Conservation (phyloP, 2,329 filamentous ascomycete genomes). For the Paecilomyces niveus region DNA sequence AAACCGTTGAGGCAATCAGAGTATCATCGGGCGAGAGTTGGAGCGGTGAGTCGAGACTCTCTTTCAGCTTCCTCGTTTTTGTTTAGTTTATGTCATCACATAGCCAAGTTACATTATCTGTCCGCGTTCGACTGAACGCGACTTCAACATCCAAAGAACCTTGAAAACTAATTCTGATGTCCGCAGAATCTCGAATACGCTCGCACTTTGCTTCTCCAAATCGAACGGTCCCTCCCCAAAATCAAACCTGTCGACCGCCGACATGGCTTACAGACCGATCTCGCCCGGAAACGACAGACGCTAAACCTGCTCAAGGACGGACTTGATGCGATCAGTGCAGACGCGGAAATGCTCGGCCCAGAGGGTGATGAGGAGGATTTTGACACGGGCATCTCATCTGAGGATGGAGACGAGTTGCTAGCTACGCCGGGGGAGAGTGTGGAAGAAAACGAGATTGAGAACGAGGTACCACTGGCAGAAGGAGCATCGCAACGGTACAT, state of each 20-base stretch:
- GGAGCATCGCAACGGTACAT: background rate
- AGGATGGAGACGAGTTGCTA: slow-evolving; percentile 17
- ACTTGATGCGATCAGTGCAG: slow-evolving; percentile 24
- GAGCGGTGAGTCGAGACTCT: slow-evolving; percentile 23
- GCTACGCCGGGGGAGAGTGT: slow-evolving; percentile 17
- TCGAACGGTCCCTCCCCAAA: slow-evolving; percentile 33
- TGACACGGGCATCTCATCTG: slow-evolving; percentile 7
- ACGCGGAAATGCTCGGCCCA: slow-evolving; percentile 11
- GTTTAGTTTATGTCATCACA: background rate
- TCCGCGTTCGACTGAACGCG: too few species aligned
- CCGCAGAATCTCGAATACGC: slow-evolving; percentile 40
- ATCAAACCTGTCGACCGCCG: slow-evolving; percentile 33
- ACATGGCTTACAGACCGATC: slow-evolving; percentile 32
- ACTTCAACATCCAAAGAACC: too few species aligned
- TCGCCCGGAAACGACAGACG: slow-evolving; percentile 30
- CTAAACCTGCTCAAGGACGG: slow-evolving; percentile 25
- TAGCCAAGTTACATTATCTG: background rate
- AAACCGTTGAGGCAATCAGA: slow-evolving; percentile 31
- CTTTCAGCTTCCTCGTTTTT: background rate
- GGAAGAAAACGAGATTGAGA: slow-evolving; percentile 6
- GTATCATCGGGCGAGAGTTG: slow-evolving; percentile 36
- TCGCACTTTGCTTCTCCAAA: slow-evolving; percentile 31
- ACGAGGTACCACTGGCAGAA: slow-evolving; percentile 11
- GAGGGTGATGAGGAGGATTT: slow-evolving; percentile 4
- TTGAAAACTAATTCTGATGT: slow-evolving; percentile 1